Conservation (phyloP, 1,284 basidiomycete species). For the Tilletiaria anomala region DNA sequence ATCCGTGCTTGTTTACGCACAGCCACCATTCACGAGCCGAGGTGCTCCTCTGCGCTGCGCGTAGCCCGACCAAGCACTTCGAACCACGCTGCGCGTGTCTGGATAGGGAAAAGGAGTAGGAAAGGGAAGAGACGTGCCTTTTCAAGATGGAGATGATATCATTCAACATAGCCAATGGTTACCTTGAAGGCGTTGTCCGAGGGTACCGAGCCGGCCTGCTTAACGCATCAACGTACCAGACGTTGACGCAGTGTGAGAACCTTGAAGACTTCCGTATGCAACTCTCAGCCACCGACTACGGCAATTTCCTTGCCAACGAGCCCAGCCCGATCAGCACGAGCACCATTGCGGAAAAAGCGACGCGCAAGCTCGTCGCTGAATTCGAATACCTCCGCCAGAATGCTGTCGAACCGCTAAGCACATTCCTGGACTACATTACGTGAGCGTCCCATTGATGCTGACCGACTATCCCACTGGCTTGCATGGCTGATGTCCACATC, state of each 20-base stretch:
- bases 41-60: too few relatives aligned
- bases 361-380: conserved; percentile 84
- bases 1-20: too few relatives aligned
- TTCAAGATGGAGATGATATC: conserved; percentile 33
- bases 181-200: conserved; percentile 63
- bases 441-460: conserved; percentile 38
- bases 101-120: too few relatives aligned
- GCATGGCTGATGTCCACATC: conserved; percentile 2
- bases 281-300: conserved; percentile 91
- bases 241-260: conserved; percentile 91
- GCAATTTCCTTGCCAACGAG: conserved; percentile 95
- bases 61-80: too few relatives aligned
- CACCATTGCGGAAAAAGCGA: conserved; percentile 88
- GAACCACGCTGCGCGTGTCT: too few relatives aligned
- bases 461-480: too few relatives aligned
- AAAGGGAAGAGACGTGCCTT: too few relatives aligned
- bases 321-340: conserved; percentile 86
- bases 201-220: conserved; percentile 90
- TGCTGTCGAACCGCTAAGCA: conserved; percentile 74
- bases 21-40: too few relatives aligned
- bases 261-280: conserved; percentile 60
- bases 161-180: conserved; percentile 35
- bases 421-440: conserved; percentile 97
- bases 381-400: conserved; percentile 89
- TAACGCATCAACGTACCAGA: conserved; percentile 74